A percentile compares a stretch with the other conserved stretches of the same genome.
phyloP scores from a whole-genome alignment of 257 asterid species.

The Petrea volubilis region DNA sequence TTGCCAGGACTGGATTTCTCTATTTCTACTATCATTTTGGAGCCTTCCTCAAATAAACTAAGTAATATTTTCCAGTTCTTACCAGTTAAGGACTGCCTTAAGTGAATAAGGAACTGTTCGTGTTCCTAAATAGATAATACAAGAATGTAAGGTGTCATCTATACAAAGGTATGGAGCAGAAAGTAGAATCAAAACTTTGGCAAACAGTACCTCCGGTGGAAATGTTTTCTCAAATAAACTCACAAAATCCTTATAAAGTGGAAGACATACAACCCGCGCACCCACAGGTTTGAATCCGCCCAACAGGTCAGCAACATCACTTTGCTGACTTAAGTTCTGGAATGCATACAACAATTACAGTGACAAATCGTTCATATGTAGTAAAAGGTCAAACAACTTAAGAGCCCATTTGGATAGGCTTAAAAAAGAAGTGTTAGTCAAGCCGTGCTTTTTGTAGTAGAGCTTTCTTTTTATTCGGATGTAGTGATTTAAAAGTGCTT shows the following conservation, averaged over 20 bases:
- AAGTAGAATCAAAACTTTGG: neutral
- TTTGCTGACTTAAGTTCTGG: constrained; percentile 98
- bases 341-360: constrained; percentile 28
- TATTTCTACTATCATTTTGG: constrained; percentile 46
- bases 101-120: constrained; percentile 33
- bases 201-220: constrained; percentile 60
- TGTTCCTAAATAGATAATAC: constrained; percentile 55
- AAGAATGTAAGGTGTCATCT: constrained; percentile 12
- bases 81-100: constrained; percentile 40
- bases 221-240: constrained; percentile 59
- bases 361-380: constrained; percentile 6
- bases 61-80: constrained; percentile 82
- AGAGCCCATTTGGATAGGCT: too few relatives aligned
- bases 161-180: neutral
- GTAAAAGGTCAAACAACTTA: constrained; percentile 2
- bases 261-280: constrained; percentile 71
- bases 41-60: constrained; percentile 56
- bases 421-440: too few relatives aligned
- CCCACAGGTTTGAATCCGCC: constrained; percentile 94
- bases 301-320: constrained; percentile 82
- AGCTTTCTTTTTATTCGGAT: too few relatives aligned
- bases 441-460: too few relatives aligned
- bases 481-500: too few relatives aligned
- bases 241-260: constrained; percentile 79
- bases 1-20: constrained; percentile 51